Conservation (phyloP, 768 basidiomycete species). For the Hirschioporus abietinus region DNA sequence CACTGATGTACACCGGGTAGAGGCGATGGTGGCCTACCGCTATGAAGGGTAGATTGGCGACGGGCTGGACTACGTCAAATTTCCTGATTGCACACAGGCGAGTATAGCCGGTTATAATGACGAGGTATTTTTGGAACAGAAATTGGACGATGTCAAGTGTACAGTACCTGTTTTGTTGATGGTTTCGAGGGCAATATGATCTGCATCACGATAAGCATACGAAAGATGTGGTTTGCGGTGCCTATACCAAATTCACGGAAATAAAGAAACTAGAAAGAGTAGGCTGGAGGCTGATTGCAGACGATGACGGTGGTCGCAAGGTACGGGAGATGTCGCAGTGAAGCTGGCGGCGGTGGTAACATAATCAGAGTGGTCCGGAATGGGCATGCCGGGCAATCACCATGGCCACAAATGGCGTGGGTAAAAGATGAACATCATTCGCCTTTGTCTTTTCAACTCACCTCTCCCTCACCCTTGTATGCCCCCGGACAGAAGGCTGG, state of each 20-base stretch:
- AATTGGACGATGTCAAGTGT: not conserved
- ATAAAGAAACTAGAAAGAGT: not conserved
- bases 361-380: not conserved
- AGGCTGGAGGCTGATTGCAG: not conserved
- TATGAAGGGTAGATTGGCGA: conserved; percentile 61
- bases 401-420: conserved; percentile 1
- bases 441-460: conserved; percentile 18
- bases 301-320: not conserved
- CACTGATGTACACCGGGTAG: conserved; percentile 96
- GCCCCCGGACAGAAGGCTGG: conserved; percentile 1
- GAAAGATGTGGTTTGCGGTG: not conserved
- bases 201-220: not conserved
- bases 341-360: not conserved
- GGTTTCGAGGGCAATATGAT: not conserved
- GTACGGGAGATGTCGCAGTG: not conserved
- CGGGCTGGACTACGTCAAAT: not conserved
- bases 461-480: conserved; percentile 10
- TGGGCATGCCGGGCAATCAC: not conserved
- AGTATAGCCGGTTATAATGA: not conserved
- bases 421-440: conserved; percentile 1
- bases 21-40: conserved; percentile 97
- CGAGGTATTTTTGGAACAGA: not conserved
- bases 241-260: not conserved
- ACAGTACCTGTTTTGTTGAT: conserved; percentile 1
- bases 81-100: not conserved